Conservation (phyloP, 352 stramenopile species). For the Globisporangium nagaii region DNA sequence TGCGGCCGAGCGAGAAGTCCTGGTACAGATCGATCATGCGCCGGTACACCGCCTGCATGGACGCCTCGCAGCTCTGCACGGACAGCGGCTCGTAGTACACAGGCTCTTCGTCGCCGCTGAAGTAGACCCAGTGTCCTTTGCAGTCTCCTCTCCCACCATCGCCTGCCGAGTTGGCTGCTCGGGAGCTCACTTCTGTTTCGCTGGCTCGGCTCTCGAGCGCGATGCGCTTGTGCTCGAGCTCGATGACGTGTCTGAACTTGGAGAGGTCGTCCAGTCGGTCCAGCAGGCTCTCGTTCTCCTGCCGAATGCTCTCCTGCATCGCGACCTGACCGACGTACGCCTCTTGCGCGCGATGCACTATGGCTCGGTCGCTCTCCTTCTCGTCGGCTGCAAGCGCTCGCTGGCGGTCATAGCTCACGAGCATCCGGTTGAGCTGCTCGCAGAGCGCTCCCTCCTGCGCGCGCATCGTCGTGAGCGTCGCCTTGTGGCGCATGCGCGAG, state of each 20-base stretch:
- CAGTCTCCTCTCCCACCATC: not conserved
- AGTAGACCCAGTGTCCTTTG: conserved; percentile 26
- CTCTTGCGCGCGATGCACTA: conserved; percentile 13
- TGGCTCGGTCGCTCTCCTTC: not conserved
- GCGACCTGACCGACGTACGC: conserved; percentile 22
- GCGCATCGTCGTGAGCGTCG: conserved; percentile 18
- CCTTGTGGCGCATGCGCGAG: conserved; percentile 23
- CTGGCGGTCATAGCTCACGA: conserved; percentile 9
- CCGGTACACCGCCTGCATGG: conserved; percentile 24
- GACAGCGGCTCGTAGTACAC: conserved; percentile 30
- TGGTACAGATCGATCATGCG: conserved; percentile 29
- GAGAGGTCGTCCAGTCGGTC: conserved; percentile 24
- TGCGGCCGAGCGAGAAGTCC: conserved; percentile 23
- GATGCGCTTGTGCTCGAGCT: conserved; percentile 7
- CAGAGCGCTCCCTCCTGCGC: conserved; percentile 20
- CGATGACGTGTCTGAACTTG: conserved; percentile 22
- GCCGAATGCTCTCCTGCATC: conserved; percentile 23
- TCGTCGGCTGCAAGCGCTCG: not conserved
- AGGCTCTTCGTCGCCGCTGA: conserved; percentile 26
- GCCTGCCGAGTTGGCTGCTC: not conserved
- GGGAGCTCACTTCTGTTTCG: not conserved
- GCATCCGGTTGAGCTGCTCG: conserved; percentile 18
- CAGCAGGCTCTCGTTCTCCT: conserved; percentile 33
- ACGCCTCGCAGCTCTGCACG: conserved; percentile 19
- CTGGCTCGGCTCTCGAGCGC: not conserved